phyloP scores from a whole-genome alignment of 2,329 filamentous ascomycete species.

The Neoscytalidium dimidiatum region DNA sequence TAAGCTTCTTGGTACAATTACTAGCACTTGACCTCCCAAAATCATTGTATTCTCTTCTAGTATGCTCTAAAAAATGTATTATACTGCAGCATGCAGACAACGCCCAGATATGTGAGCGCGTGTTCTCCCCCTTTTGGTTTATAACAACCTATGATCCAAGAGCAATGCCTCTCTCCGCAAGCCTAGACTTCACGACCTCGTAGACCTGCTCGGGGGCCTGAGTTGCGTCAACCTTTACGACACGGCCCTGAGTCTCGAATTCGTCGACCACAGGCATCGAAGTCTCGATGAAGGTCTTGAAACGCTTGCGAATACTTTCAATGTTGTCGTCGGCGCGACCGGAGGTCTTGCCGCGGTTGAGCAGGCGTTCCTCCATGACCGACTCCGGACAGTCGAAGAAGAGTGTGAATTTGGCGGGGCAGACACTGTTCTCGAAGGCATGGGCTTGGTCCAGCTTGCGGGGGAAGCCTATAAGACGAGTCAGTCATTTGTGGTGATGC shows the following conservation, averaged over 20 bases:
- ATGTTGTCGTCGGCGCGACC: conserved; percentile 91
- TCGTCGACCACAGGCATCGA: conserved; percentile 96
- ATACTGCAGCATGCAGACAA: not conserved
- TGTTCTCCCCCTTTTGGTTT: not conserved
- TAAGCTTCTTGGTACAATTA: too few relatives aligned
- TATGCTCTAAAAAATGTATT: conserved; percentile 1
- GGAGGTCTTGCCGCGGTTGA: conserved; percentile 90
- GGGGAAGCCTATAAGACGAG: conserved; percentile 67
- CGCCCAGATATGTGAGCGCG: not conserved
- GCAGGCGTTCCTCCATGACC: conserved; percentile 79
- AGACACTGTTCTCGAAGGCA: conserved; percentile 89
- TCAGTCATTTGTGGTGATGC: not conserved
- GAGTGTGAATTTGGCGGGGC: conserved; percentile 78
- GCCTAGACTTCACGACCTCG: conserved; percentile 51
- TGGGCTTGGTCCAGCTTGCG: conserved; percentile 96
- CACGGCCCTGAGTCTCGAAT: conserved; percentile 73
- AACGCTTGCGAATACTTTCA: conserved; percentile 94
- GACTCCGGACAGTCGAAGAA: conserved; percentile 94
- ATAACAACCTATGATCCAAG: not conserved
- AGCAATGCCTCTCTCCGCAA: conserved; percentile 47
- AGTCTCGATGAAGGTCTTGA: conserved; percentile 89
- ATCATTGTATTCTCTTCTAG: conserved; percentile 1
- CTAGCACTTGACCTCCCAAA: too few relatives aligned
- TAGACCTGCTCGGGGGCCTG: conserved; percentile 67
- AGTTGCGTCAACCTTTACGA: conserved; percentile 78